Evolutionary conservation across 2,329 filamentous ascomycete species (phyloP).

Genomic region (Ramichloridium luteum): DNA sequence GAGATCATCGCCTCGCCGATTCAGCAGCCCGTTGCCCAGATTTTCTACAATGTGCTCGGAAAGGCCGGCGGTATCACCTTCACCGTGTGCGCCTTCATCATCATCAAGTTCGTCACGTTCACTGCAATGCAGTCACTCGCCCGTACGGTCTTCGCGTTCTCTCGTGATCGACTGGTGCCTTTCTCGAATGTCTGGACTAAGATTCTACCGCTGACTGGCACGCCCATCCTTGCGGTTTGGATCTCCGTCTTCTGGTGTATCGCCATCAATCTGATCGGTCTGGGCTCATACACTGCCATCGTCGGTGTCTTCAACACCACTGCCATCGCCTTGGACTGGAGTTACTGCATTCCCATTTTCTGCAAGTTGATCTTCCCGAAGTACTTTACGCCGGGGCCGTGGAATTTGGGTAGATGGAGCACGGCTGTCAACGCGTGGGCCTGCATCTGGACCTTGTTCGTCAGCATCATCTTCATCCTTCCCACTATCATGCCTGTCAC

Average conservation of each 20-base stretch:
- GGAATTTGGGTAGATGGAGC: slow-evolving; percentile 37
- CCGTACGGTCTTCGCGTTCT: slow-evolving; percentile 44
- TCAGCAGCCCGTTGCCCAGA: slow-evolving; percentile 43
- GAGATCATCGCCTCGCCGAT: slow-evolving; percentile 36
- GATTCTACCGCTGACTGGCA: slow-evolving; percentile 38
- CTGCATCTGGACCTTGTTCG: slow-evolving; percentile 41
- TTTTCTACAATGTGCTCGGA: slow-evolving; percentile 47
- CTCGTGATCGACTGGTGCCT: slow-evolving; percentile 41
- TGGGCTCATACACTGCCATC: slow-evolving; percentile 44
- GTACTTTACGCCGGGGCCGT: slow-evolving; percentile 39
- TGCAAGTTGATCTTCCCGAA: slow-evolving; percentile 40
- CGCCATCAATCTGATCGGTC: slow-evolving; percentile 46
- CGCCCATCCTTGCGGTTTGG: slow-evolving; percentile 44
- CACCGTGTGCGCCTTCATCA: slow-evolving; percentile 44
- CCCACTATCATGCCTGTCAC: slow-evolving; percentile 38
- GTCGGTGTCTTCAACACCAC: slow-evolving; percentile 43
- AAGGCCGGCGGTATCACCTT: slow-evolving; percentile 42
- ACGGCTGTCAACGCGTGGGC: slow-evolving; percentile 36
- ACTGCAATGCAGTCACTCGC: slow-evolving; percentile 44
- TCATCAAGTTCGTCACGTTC: slow-evolving; percentile 48
- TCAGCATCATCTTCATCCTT: slow-evolving; percentile 43
- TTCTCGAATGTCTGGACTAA: slow-evolving; percentile 38
- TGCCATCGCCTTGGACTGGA: slow-evolving; percentile 44
- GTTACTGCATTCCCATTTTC: slow-evolving; percentile 44
- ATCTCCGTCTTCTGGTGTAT: slow-evolving; percentile 43